Percentiles rank a stretch among this genome's conserved stretches.
phyloP scores from a whole-genome alignment of 129 eudicot genomes.

The Smallanthus sonchifolius region DNA sequence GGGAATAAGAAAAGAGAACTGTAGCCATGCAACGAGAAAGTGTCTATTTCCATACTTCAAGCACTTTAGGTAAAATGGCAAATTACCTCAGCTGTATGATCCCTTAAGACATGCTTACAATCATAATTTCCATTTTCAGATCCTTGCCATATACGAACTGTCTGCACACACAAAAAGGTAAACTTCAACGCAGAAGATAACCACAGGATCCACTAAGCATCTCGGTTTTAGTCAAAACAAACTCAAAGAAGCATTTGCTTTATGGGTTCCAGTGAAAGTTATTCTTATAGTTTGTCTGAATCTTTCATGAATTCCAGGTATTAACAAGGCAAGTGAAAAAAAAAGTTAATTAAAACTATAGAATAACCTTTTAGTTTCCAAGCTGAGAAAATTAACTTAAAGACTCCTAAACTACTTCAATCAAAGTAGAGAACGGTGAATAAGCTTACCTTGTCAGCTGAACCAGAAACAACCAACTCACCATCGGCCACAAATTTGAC shows the following conservation, averaged over 20 bases:
- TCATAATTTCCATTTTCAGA: slow-evolving; percentile 81
- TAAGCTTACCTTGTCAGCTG: slow-evolving; percentile 78
- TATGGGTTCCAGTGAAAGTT: not conserved
- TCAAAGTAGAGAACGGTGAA: not conserved
- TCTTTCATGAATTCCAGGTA: not conserved
- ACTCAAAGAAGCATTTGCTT: not conserved
- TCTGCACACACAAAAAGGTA: slow-evolving; percentile 44
- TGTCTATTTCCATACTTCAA: not conserved
- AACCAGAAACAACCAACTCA: slow-evolving; percentile 74
- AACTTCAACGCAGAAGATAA: slow-evolving; percentile 4
- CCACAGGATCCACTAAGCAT: slow-evolving; percentile 8
- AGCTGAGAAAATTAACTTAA: not conserved
- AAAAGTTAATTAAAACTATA: not conserved
- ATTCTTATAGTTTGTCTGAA: not conserved
- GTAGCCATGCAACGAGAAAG: not conserved
- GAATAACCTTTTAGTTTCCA: not conserved
- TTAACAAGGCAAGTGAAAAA: not conserved
- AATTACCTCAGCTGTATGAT: slow-evolving; percentile 93
- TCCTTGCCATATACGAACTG: slow-evolving; percentile 89
- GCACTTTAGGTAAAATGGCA: not conserved
- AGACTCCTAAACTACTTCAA: not conserved
- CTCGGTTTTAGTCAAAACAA: not conserved
- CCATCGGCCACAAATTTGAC: slow-evolving; percentile 84
- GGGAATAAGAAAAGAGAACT: not conserved
- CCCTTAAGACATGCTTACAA: slow-evolving; percentile 71